Percentiles rank a stretch among this genome's conserved stretches.
Conservation (phyloP, 805 yeast species). For the Brettanomyces anomalus region DNA sequence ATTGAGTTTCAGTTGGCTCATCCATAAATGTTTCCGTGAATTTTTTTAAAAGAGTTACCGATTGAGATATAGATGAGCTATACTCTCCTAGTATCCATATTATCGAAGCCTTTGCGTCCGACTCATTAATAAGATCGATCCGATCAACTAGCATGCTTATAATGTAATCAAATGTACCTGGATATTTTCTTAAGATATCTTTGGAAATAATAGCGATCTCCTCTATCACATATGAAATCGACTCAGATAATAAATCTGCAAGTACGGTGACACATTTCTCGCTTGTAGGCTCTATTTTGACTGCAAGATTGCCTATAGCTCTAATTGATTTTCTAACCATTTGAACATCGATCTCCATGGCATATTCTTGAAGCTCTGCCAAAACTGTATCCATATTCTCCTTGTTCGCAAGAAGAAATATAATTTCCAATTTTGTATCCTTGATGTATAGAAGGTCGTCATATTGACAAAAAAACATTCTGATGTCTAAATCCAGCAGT, state of each 20-base stretch:
- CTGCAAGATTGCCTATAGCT: constrained; percentile 84
- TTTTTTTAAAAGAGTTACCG: constrained; percentile 32
- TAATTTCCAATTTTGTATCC: constrained; percentile 82
- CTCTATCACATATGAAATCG: constrained; percentile 66
- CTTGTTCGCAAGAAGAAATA: constrained; percentile 67
- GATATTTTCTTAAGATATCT: constrained; percentile 71
- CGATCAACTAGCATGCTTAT: constrained; percentile 35
- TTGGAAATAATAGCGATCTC: constrained; percentile 71
- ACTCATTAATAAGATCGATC: constrained; percentile 52
- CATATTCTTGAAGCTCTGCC: constrained; percentile 75
- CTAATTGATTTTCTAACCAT: constrained; percentile 84
- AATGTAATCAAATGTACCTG: constrained; percentile 40
- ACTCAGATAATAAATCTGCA: constrained; percentile 49
- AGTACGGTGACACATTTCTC: constrained; percentile 55
- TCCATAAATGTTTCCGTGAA: constrained; percentile 41
- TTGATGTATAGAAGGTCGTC: constrained; percentile 85
- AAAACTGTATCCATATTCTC: constrained; percentile 52
- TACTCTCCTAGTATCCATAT: constrained; percentile 82
- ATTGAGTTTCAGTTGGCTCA: constrained; percentile 68
- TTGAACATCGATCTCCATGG: constrained; percentile 75
- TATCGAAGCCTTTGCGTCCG: constrained; percentile 70
- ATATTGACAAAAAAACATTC: constrained; percentile 70
- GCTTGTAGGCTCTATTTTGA: constrained; percentile 59
- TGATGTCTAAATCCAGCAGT: constrained; percentile 57
- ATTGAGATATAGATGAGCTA: constrained; percentile 36